phyloP scores from a whole-genome alignment of 2,329 filamentous ascomycete species.

The Diaporthe aspalathi region DNA sequence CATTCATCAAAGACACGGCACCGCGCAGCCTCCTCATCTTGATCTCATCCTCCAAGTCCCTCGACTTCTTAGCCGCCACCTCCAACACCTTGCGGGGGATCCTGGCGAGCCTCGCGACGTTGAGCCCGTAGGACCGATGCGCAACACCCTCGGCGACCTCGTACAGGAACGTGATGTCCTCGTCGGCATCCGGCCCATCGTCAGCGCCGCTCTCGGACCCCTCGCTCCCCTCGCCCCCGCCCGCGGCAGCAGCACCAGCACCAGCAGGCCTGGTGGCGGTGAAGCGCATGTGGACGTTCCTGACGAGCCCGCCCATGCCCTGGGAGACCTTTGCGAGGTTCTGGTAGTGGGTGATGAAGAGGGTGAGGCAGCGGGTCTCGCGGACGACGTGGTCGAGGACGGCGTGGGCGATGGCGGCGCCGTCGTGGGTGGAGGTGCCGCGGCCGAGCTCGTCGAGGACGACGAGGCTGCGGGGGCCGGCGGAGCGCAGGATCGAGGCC shows the following conservation, averaged over 20 bases:
- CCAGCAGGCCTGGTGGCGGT: constrained; percentile 52
- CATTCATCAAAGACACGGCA: constrained; percentile 55
- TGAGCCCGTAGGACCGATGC: constrained; percentile 92
- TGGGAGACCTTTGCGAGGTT: constrained; percentile 78
- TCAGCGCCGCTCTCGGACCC: constrained; percentile 45
- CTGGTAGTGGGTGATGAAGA: constrained; percentile 99
- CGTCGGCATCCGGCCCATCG: constrained; percentile 60
- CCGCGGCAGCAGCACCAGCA: background rate
- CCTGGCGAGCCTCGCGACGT: constrained; percentile 88
- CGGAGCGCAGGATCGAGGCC: constrained; percentile 87
- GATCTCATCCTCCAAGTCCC: constrained; percentile 81
- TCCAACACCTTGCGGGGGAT: constrained; percentile 83
- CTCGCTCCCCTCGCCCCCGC: background rate
- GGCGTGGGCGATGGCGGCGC: constrained; percentile 92
- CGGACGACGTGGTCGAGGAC: constrained; percentile 87
- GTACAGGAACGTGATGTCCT: constrained; percentile 94
- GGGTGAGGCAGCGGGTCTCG: constrained; percentile 79
- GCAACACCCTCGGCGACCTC: constrained; percentile 92
- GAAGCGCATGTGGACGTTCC: constrained; percentile 96
- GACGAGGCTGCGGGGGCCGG: constrained; percentile 84
- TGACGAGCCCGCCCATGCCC: constrained; percentile 73
- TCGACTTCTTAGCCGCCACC: constrained; percentile 81
- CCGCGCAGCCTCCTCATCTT: constrained; percentile 70
- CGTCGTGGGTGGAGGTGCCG: constrained; percentile 94
- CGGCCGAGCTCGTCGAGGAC: constrained; percentile 95